phyloP scores from a whole-genome alignment of 257 asterid genomes.

The Nicotiana sylvestris region DNA sequence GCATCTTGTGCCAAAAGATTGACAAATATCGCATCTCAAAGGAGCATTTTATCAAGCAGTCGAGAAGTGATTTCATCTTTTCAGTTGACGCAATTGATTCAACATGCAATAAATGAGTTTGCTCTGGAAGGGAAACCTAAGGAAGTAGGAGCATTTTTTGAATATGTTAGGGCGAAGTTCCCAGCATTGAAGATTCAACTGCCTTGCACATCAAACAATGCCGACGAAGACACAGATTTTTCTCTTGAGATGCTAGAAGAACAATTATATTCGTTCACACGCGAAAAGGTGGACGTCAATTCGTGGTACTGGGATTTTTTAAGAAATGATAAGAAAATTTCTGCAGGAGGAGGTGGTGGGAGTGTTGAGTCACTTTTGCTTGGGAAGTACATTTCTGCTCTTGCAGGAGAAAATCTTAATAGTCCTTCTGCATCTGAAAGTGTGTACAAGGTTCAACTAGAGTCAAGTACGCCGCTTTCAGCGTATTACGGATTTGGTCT shows the following conservation, averaged over 20 bases:
- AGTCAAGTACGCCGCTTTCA: slow-evolving; percentile 24
- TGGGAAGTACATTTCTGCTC: slow-evolving; percentile 71
- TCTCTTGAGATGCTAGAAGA: slow-evolving; percentile 65
- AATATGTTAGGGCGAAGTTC: slow-evolving; percentile 50
- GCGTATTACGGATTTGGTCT: slow-evolving; percentile 62
- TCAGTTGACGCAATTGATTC: slow-evolving; percentile 53
- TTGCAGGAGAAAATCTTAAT: slow-evolving; percentile 55
- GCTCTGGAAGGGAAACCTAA: slow-evolving; percentile 52
- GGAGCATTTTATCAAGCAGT: slow-evolving; percentile 23
- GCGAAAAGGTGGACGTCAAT: slow-evolving; percentile 33
- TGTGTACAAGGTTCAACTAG: slow-evolving; percentile 30
- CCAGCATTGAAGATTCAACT: slow-evolving; percentile 55
- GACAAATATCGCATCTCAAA: slow-evolving; percentile 27
- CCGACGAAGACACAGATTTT: slow-evolving; percentile 27
- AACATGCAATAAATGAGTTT: slow-evolving; percentile 61
- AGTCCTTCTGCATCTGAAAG: slow-evolving; percentile 58
- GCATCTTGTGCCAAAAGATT: slow-evolving; percentile 28
- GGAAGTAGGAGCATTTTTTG: slow-evolving; percentile 59
- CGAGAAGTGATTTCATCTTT: slow-evolving; percentile 34
- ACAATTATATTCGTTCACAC: slow-evolving; percentile 47
- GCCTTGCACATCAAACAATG: slow-evolving; percentile 33
- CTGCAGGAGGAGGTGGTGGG: slow-evolving; percentile 30
- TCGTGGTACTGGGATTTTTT: slow-evolving; percentile 23
- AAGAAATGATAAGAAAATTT: slow-evolving; percentile 22
- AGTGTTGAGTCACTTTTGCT: slow-evolving; percentile 53